Evolutionary conservation across 305 asterid genomes (phyloP), one percentile per base, ranked within the genome.

Genomic region (Plantago coronopus): DNA sequence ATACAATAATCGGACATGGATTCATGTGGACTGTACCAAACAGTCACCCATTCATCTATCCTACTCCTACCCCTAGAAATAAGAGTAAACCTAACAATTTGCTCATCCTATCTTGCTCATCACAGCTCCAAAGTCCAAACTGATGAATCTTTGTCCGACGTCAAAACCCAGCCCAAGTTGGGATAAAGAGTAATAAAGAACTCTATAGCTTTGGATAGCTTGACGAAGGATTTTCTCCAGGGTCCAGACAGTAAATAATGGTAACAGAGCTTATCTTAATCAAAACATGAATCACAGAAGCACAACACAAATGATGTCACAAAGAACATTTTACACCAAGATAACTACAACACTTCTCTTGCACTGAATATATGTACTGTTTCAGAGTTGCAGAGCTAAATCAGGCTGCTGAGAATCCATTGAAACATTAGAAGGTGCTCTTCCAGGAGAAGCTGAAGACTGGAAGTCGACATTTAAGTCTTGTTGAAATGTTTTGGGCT

Each of bases 341-440:
- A 18, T n/a, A 47, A 45, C 11, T 21, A 16, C 22, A 45, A 16
- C 40, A 9, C 46, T 18, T 15, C 56, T 68, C 21, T 18, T 31
- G 10, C 15, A n/a, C 18, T 45, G 20, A 16, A 7, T 48, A 4
- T 48, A 49, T 49, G 15, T 20, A 42, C 47, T 16, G 50, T 65
- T 59, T 87, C 77, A 90, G 65, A 94, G 96, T 66, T 94, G 99
- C 72, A 88, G 81, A 68, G 99, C 99, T 64, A 94, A 75, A 78
- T 94, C 99, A n/a, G 99, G 99, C 72, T 90, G 99, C 83, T 88
- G 96, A 48, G 99, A 83, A 79, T 94, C 99, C 49, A 94, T 83
- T 65, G 81, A 66, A 37, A 81, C 86, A n/a, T 84, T 79, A 0
- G 95, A 79, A 54, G 97, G 83, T 38, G 94, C 91, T 66, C 89